Evolutionary conservation across 2,329 filamentous ascomycete species (phyloP), one percentile per base, ranked within the genome.

Genomic region (Aspergillus vadensis): DNA sequence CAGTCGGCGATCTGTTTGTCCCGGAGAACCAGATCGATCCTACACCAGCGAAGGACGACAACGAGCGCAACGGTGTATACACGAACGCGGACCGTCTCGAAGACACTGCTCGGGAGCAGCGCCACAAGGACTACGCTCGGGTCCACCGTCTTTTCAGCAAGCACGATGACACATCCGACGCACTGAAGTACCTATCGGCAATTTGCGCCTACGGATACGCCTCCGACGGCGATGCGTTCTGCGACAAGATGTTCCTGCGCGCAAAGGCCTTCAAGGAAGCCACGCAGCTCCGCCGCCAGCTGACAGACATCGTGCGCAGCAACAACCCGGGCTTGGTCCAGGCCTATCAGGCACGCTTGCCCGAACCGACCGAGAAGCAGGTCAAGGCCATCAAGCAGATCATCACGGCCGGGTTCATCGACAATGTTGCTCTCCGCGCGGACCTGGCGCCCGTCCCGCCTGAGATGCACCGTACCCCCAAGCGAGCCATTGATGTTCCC

Each of bases 361-460:
- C 85, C 74, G 72, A 87, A 72, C 80, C 84, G 80, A 85, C 85
- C 0, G 79, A 87, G 6, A 89, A 88, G 66, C 89, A 92, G 71
- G 81, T 96, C 27, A 88, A 88, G 50, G 87, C 91, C 0, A 81
- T 99, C 27, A 96, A 96, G 75, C 91, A 97, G 72, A 96, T 98
- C 79, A 88, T 91, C 21, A 91, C 94, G 0, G 90, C 92, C 0
- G 95, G 94, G 1, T 98, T 97, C 79, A 87, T 98, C 70, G 95
- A 99, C 76, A 91, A 97, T 67, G 85, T 99, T 43, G 95, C 95
- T 49, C 92, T 98, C 67, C 91, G 95, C 62, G 91, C 91, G 4
- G 94, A 99, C 75, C 81, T 92, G n/a, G 84, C 91, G 0, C 91
- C 92, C 0, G 84, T 83, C 12, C 90, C 91, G 0, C 88, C 88